Base-by-base conservation (phyloP, 495 filamentous ascomycete species). In the Pseudoneurospora amorphoporcata region DNA sequence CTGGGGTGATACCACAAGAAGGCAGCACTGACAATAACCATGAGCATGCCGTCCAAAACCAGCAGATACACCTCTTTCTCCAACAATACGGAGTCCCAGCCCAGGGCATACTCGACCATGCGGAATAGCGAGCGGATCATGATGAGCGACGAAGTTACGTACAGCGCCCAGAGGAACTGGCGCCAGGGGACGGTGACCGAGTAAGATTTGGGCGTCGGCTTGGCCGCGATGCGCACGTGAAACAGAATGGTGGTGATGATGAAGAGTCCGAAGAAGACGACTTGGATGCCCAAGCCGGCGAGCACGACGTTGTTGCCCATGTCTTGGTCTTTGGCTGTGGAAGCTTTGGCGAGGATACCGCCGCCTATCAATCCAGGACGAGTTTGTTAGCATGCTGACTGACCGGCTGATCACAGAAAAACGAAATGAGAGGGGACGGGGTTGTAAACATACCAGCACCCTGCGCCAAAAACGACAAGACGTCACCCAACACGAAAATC, bases 61-160 rank as follows among this genome's bases (percentile, higher is more conserved):
- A 77, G 45, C 71, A 79, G 68, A 43, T 74, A 77, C 17, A 68
- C 71, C 72, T 79, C 77, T 8, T 29, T 58, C 37, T 53, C 14
- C 71, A 75, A 72, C 68, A 79, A 32, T 0, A 72, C 61, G 37
- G 71, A 58, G 10, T 76, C 71, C 42, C 68, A 73, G 23, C 77
- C 77, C 69, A 39, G 17, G 17, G 69, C 72, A 71, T 89, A 93
- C 81, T 92, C 91, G 14, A 90, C 79, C 23, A 90, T 82, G 35
- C 91, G 84, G 75, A 91, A 87, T 8, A 92, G 72, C 8, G 83
- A 87, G 7, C 91, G 85, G 3, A 91, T 75, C 70, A 92, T 73
- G 72, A 93, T 91, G 9, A 92, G 78, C 1, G 75, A 77, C 70
- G 83, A 86, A 7, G 82, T 81, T 6, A 41, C 70, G 76, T 91